Percentiles rank a stretch among this genome's conserved stretches.
phyloP scores from a whole-genome alignment of 2,329 filamentous ascomycete genomes.

The Camillea tinctor region DNA sequence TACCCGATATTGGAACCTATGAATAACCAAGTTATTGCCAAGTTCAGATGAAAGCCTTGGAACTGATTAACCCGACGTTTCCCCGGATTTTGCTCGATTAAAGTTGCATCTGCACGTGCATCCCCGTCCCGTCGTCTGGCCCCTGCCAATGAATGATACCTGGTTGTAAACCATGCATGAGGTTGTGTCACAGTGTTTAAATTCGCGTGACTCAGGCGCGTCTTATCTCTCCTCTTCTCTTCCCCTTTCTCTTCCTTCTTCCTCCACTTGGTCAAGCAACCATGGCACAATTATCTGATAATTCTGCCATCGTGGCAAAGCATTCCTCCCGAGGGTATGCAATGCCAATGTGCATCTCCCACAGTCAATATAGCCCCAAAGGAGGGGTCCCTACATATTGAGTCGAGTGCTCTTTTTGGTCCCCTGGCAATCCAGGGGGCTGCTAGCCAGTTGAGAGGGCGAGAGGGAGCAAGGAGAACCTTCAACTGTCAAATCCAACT shows the following conservation, averaged over 20 bases:
- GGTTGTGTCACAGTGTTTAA: not conserved
- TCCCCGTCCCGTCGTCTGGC: no score
- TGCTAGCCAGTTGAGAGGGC: slow-evolving; percentile 13
- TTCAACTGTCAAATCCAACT: slow-evolving; percentile 10
- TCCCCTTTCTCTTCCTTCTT: not conserved
- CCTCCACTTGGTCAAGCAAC: slow-evolving; percentile 15
- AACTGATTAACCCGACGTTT: not conserved
- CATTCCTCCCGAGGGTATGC: slow-evolving; percentile 11
- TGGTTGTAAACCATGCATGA: not conserved
- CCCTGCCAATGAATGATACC: not conserved
- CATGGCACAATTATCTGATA: slow-evolving; percentile 19
- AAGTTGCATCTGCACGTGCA: not conserved
- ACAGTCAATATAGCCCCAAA: slow-evolving; percentile 46
- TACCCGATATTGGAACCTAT: no score
- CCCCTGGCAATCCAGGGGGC: slow-evolving; percentile 24
- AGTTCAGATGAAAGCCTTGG: no score
- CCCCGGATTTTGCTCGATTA: not conserved
- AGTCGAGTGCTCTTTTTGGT: slow-evolving; percentile 24
- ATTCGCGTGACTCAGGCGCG: slow-evolving; percentile 14
- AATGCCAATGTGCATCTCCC: slow-evolving; percentile 20
- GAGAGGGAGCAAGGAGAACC: slow-evolving; percentile 8
- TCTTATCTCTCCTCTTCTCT: slow-evolving; percentile 11
- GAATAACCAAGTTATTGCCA: no score
- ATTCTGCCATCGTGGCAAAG: slow-evolving; percentile 19
- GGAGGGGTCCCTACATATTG: slow-evolving; percentile 48